Evolutionary conservation across 257 asterid genomes (phyloP), one percentile per base, ranked within the genome.

Genomic region (Nicotiana sylvestris): DNA sequence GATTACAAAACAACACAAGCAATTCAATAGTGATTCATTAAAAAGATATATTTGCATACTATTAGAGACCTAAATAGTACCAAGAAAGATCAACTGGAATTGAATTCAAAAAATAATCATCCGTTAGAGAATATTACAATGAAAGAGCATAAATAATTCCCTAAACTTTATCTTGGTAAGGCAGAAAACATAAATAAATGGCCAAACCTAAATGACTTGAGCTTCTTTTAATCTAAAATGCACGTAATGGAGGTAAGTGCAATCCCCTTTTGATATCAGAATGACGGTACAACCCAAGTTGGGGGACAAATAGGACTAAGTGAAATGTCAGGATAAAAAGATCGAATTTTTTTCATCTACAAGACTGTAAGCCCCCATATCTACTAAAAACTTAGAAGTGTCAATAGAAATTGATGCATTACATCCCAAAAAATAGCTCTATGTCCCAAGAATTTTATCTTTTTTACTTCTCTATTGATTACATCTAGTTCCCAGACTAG

Each of bases 221-320:
- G 25, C 2, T 18, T 58, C 27, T 58, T 58, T 18, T 18, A n/a
- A 58, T 58, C 65, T n/a, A 58, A 6, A 58, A 58, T 8, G 65
- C 6, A 9, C 37, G 5, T 68, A 35, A 68, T 37, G 30, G 4
- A 18, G 77, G 55, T 9, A 68, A 68, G 17, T 35, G 30, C 9
- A 69, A 0, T 39, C 78, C 5, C n/a, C 15, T 69, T n/a, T n/a
- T n/a, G 33, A 70, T 43, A 43, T 70, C n/a, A 70, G n/a, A 70
- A 70, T 9, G 29, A 35, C 18, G 29, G 53, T 3, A 35, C 3
- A 67, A 67, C 11, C 78, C 78, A 70, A 39, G 21, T 69, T 25
- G 33, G 13, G 3, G 77, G 57, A 0, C 6, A 16, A 67, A 33
- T n/a, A 39, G 1, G 0, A n/a, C 39, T 0, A 39, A 17, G 4